Base-by-base conservation (phyloP, 1,284 basidiomycete genomes). In the Sporisorium sorghi region DNA sequence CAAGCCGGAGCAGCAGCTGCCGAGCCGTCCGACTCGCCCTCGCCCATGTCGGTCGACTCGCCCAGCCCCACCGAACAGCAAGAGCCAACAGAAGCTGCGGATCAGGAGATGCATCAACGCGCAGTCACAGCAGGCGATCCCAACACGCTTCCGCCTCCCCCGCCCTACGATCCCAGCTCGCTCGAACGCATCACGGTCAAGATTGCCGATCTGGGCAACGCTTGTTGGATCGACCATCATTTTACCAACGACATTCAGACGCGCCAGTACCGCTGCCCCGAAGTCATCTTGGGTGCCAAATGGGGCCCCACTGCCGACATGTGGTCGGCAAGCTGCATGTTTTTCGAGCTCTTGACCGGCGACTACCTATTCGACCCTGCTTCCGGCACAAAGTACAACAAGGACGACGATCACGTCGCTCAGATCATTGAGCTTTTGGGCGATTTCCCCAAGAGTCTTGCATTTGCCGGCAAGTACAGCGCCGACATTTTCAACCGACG, bases 361-460 rank as follows among this genome's bases (percentile, higher is more conserved):
- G 92, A 94, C 84, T 93, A 91, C 81, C 88, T 94, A 33, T 94
- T 94, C 83, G 93, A 94, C 81, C 93, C 93, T 28, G 93, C 93
- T 72, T 91, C 91, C 14, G 91, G 92, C 67, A 86, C 87, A 48
- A 87, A 88, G 67, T 95, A 94, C 85, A 91, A 90, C 87, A 97
- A 97, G 86, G 97, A 99, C 85, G 96, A 99, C 85, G 97, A 99
- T 84, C 96, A 99, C 83, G 93, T 99, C 66, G 96, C 97, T 5
- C 96, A 99, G 86, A 93, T 99, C 80, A 94, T 98, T 86, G 97
- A 99, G 86, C 88, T 99, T 17, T 87, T 98, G 78, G 97, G 96
- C 54, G 93, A 97, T 81, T 88, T 88, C 84, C 93, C 95, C 12
- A 91, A 91, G 81, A 88, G 87, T 54, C 87, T 99, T 48, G 93